These are phyloP conservation scores for Dothidotthia symphoricarpi DNA, from an alignment of 2,329 filamentous ascomycete genomes.

Conservation along the genomic window DNA sequence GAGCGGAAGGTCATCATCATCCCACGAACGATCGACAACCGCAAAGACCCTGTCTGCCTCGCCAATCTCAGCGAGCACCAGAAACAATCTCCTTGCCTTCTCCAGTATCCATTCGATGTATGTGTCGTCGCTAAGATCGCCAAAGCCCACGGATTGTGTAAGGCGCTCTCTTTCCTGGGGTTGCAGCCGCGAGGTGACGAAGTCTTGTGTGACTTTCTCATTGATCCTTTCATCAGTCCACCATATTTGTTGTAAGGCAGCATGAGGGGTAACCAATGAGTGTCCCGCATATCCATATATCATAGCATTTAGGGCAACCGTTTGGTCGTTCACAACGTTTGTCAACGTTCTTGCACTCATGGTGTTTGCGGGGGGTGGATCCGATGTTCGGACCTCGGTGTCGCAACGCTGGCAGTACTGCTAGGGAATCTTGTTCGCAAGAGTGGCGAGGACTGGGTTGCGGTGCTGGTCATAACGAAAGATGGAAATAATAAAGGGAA, in stretches of 20 bases:
- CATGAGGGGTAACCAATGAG: conserved; percentile 51
- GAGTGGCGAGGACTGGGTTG: conserved; percentile 13
- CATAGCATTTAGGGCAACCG: conserved; percentile 49
- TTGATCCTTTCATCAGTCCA: conserved; percentile 71
- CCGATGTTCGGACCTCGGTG: conserved; percentile 12
- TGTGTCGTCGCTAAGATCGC: conserved; percentile 68
- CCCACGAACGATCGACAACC: conserved; percentile 73
- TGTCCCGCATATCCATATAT: conserved; percentile 53
- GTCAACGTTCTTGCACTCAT: conserved; percentile 43
- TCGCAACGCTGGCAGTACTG: conserved; percentile 13
- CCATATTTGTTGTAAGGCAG: conserved; percentile 58
- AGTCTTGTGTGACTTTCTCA: conserved; percentile 65
- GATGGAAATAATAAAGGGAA: not conserved
- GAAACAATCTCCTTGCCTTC: conserved; percentile 67
- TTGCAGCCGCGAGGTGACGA: conserved; percentile 63
- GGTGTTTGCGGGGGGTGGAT: conserved; percentile 10
- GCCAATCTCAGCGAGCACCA: conserved; percentile 68
- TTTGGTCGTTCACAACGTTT: conserved; percentile 45
- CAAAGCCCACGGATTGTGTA: conserved; percentile 63
- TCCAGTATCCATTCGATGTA: conserved; percentile 76
- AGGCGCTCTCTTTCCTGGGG: conserved; percentile 63
- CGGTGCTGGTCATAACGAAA: conserved; percentile 28
- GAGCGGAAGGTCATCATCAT: conserved; percentile 72
- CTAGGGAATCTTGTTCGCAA: conserved; percentile 18
- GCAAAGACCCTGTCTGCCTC: conserved; percentile 73